These are phyloP conservation scores for Pichia sp. DNA, from an alignment of 1,139 yeast genomes.

Conservation along the genomic window DNA sequence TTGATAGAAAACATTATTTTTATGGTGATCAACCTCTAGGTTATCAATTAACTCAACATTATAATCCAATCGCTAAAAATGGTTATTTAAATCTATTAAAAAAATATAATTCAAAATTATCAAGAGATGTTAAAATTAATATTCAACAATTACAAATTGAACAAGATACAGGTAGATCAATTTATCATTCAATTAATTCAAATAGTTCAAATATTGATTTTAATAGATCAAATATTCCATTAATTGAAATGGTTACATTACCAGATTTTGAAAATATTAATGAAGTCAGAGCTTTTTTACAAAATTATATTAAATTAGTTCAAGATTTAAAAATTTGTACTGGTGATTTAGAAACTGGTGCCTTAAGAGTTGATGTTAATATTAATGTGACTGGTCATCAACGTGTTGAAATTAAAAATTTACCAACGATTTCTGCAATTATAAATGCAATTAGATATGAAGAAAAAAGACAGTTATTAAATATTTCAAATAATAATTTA, in stretches of 20 bases:
- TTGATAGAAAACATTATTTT: slow-evolving; percentile 93
- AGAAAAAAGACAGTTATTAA: slow-evolving; percentile 52
- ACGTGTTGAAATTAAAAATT: slow-evolving; percentile 82
- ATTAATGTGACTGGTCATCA: slow-evolving; percentile 66
- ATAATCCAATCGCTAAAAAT: slow-evolving; percentile 65
- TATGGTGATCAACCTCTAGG: slow-evolving; percentile 97
- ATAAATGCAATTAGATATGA: slow-evolving; percentile 72
- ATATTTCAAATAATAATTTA: slow-evolving; percentile 1
- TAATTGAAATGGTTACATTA: slow-evolving; percentile 84
- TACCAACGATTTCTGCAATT: slow-evolving; percentile 80
- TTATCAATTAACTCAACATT: slow-evolving; percentile 90
- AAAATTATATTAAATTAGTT: slow-evolving; percentile 70
- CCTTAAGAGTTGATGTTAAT: slow-evolving; percentile 92
- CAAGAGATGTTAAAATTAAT: slow-evolving; percentile 36
- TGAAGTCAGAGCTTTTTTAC: slow-evolving; percentile 73
- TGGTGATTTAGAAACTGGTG: slow-evolving; percentile 91
- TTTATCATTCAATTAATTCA: slow-evolving; percentile 36
- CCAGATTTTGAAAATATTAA: slow-evolving; percentile 73
- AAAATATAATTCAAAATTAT: slow-evolving; percentile 39
- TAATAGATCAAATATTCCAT: slow-evolving; percentile 79
- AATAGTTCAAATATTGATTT: slow-evolving; percentile 54
- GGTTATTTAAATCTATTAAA: slow-evolving; percentile 50
- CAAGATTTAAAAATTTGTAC: slow-evolving; percentile 67
- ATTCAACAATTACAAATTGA: slow-evolving; percentile 81
- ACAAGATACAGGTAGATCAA: slow-evolving; percentile 89